A percentile compares a stretch with the other conserved stretches of the same genome.
Conservation (phyloP, 2,329 filamentous ascomycete species). For the Exophiala viscosa region DNA sequence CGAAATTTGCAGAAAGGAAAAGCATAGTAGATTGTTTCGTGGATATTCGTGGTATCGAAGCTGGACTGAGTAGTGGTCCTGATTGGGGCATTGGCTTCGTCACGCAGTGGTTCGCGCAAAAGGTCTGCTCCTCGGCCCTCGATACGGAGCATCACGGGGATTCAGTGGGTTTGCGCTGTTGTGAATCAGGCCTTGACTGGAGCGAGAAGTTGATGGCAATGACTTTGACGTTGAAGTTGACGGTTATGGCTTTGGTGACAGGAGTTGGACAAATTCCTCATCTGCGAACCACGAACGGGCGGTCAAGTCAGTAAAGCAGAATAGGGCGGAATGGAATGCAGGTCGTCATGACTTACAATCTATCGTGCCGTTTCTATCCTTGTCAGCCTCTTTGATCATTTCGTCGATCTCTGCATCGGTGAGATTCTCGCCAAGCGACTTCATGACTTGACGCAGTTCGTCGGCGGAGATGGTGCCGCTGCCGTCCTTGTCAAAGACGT, state of each 20-base stretch:
- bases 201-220: too few species aligned
- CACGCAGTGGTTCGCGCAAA: too few species aligned
- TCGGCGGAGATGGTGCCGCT: slow-evolving; percentile 63
- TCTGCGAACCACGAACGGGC: slow-evolving; percentile 14
- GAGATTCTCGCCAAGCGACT: slow-evolving; percentile 61
- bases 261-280: slow-evolving; percentile 28
- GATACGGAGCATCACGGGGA: too few species aligned
- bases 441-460: slow-evolving; percentile 62
- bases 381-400: slow-evolving; percentile 63
- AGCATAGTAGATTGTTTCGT: too few species aligned
- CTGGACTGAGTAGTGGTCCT: too few species aligned
- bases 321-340: not conserved
- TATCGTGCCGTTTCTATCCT: slow-evolving; percentile 62
- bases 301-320: not conserved
- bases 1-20: too few species aligned
- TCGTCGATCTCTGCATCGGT: slow-evolving; percentile 63
- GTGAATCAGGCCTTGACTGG: too few species aligned
- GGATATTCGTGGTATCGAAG: too few species aligned
- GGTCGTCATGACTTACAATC: slow-evolving; percentile 50
- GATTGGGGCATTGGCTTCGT: too few species aligned
- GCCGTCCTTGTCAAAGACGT: slow-evolving; percentile 62
- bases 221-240: too few species aligned
- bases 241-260: slow-evolving; percentile 25
- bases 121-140: too few species aligned
- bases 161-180: too few species aligned